Conservation (phyloP, 805 yeast genomes). For the Diddensiella transvaalensis region DNA sequence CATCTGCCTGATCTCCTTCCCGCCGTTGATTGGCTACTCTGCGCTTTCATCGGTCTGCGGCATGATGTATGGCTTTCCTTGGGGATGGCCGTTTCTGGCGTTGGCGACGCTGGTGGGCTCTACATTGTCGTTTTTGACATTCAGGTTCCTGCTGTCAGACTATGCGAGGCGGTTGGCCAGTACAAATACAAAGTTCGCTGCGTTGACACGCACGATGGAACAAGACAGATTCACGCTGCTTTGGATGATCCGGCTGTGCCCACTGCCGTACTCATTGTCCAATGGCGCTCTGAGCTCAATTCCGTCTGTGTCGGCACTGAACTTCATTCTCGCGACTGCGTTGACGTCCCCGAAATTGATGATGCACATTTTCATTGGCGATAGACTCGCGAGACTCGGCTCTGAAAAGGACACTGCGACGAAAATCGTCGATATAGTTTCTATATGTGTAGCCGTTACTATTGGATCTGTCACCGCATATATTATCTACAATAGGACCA, state of each 20-base stretch:
- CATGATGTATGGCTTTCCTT: slow-evolving; percentile 73
- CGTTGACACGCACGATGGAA: slow-evolving; percentile 72
- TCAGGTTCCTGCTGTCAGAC: slow-evolving; percentile 53
- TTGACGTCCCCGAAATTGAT: slow-evolving; percentile 79
- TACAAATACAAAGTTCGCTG: slow-evolving; percentile 61
- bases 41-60: slow-evolving; percentile 66
- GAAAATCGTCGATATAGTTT: slow-evolving; percentile 57
- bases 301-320: slow-evolving; percentile 62
- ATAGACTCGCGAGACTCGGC: slow-evolving; percentile 67
- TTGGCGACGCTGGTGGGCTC: slow-evolving; percentile 71
- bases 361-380: slow-evolving; percentile 75
- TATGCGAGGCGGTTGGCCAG: slow-evolving; percentile 60
- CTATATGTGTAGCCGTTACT: slow-evolving; percentile 53
- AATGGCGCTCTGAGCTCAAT: slow-evolving; percentile 91
- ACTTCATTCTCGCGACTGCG: slow-evolving; percentile 67
- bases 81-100: slow-evolving; percentile 78
- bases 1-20: slow-evolving; percentile 72
- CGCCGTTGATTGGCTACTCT: slow-evolving; percentile 85
- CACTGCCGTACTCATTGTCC: slow-evolving; percentile 86
- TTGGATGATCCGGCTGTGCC: slow-evolving; percentile 76
- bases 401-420: slow-evolving; percentile 45
- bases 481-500: slow-evolving; percentile 57
- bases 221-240: slow-evolving; percentile 63
- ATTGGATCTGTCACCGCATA: slow-evolving; percentile 61
- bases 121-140: slow-evolving; percentile 63